Conservation (phyloP, 495 filamentous ascomycete genomes). For the Opeltia flavorubescens region DNA sequence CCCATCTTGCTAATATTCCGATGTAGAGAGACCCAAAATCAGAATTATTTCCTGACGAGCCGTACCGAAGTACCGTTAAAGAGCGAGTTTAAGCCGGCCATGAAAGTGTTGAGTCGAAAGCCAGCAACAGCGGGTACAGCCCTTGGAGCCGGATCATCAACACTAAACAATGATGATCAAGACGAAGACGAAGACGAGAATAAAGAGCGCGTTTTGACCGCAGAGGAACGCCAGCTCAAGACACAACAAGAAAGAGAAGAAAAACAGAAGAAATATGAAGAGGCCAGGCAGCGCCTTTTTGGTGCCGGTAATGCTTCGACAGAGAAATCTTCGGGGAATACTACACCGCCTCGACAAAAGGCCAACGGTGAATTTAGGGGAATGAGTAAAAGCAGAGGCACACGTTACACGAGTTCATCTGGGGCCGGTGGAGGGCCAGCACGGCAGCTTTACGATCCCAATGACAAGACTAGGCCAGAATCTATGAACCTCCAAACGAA, state of each 20-base stretch:
- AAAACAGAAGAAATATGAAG: slow-evolving; percentile 78
- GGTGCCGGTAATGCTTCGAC: slow-evolving; percentile 36
- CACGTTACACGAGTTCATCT: slow-evolving; percentile 33
- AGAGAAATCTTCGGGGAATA: slow-evolving; percentile 42
- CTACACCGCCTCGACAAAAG: slow-evolving; percentile 45
- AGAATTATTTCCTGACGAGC: slow-evolving; percentile 60
- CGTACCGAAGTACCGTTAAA: slow-evolving; percentile 54
- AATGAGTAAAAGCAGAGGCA: slow-evolving; percentile 14
- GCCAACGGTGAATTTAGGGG: slow-evolving; percentile 21
- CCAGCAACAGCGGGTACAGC: too few species aligned
- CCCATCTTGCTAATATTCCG: neutral
- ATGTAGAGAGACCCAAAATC: slow-evolving; percentile 37
- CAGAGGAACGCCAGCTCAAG: slow-evolving; percentile 57
- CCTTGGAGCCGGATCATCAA: too few species aligned
- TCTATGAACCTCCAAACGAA: slow-evolving; percentile 38
- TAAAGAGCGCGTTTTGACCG: slow-evolving; percentile 40
- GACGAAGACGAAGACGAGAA: slow-evolving; percentile 50
- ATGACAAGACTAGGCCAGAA: slow-evolving; percentile 46
- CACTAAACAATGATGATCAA: slow-evolving; percentile 47
- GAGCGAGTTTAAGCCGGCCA: slow-evolving; percentile 66
- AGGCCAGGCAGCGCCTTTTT: slow-evolving; percentile 72
- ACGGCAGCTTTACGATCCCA: slow-evolving; percentile 61
- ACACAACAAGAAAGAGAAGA: slow-evolving; percentile 68
- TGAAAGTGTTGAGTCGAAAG: slow-evolving; percentile 74
- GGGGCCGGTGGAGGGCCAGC: slow-evolving; percentile 19